A percentile compares a stretch with the other conserved stretches of the same genome.
These are phyloP conservation scores for Piedraia hortae DNA, from an alignment of 2,329 filamentous ascomycete genomes.

Conservation along the genomic window DNA sequence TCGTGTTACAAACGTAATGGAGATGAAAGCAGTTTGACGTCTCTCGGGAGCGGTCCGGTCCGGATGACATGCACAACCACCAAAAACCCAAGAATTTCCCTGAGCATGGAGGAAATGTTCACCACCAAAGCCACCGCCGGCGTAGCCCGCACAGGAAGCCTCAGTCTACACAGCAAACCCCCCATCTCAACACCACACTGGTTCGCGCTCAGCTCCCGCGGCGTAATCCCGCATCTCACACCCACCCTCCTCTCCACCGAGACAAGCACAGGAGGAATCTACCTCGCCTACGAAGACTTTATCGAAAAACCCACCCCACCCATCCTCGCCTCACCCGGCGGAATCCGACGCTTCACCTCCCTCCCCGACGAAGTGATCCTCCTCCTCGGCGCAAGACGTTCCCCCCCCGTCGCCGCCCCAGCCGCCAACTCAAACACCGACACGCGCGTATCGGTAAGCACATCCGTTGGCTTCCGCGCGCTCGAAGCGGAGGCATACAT, in stretches of 20 bases:
- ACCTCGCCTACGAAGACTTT: conserved; percentile 85
- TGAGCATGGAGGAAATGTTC: conserved; percentile 23
- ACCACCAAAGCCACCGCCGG: conserved; percentile 10
- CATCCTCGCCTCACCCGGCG: not conserved
- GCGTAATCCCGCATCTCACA: conserved; percentile 62
- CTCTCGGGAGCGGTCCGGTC: conserved; percentile 1
- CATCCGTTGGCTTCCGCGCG: conserved; percentile 58
- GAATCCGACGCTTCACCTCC: conserved; percentile 47
- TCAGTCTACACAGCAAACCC: conserved; percentile 34
- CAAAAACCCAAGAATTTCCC: no score
- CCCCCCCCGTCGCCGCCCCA: conserved; percentile 46
- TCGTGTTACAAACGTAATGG: no score
- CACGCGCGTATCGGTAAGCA: conserved; percentile 47
- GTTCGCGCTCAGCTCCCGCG: conserved; percentile 54
- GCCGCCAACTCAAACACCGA: conserved; percentile 24
- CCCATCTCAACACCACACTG: conserved; percentile 62
- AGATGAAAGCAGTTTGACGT: no score
- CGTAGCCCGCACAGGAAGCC: conserved; percentile 37
- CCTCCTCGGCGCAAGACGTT: conserved; percentile 49
- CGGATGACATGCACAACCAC: conserved; percentile 1
- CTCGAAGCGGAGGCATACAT: conserved; percentile 43
- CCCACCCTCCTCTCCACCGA: conserved; percentile 51
- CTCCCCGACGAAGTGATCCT: conserved; percentile 37
- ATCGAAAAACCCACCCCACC: conserved; percentile 7
- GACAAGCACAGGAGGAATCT: conserved; percentile 39